A percentile compares a stretch with the other conserved stretches of the same genome.
Evolutionary conservation across 169 alveolate genomes (phyloP).

Genomic region (Plasmodium yoelii): DNA sequence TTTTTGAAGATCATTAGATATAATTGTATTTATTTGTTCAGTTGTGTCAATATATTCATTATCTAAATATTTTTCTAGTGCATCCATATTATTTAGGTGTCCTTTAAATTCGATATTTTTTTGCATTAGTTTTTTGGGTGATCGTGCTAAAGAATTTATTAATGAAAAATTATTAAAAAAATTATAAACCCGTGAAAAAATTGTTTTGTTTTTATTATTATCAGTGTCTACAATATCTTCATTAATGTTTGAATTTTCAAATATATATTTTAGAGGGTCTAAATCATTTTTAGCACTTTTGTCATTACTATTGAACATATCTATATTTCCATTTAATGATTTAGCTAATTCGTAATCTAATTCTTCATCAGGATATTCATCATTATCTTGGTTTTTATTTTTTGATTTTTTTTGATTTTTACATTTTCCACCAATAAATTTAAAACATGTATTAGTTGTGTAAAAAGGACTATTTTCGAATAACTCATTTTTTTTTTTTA

Average conservation of each 20-base stretch:
- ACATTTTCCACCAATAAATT: conserved; percentile 25
- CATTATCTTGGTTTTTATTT: neutral
- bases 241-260: neutral
- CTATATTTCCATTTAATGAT: neutral
- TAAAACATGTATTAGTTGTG: conserved; percentile 24
- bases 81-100: conserved; percentile 16
- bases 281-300: too few species aligned
- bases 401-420: neutral
- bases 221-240: neutral
- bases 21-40: conserved; percentile 4
- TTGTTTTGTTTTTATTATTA: neutral
- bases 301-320: neutral
- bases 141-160: conserved; percentile 30
- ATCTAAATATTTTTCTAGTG: conserved; percentile 20
- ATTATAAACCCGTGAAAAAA: conserved; percentile 6
- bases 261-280: too few species aligned
- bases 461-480: conserved; percentile 53
- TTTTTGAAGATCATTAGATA: conserved; percentile 34
- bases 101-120: conserved; percentile 52
- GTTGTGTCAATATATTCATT: conserved; percentile 48
- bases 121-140: conserved; percentile 38
- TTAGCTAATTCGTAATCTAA: conserved; percentile 41
- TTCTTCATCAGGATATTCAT: conserved; percentile 44
- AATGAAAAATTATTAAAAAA: conserved; percentile 22
- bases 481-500: conserved; percentile 45